phyloP scores from a whole-genome alignment of 202 grass and related monocot species.

The Elaeis oleifera region DNA sequence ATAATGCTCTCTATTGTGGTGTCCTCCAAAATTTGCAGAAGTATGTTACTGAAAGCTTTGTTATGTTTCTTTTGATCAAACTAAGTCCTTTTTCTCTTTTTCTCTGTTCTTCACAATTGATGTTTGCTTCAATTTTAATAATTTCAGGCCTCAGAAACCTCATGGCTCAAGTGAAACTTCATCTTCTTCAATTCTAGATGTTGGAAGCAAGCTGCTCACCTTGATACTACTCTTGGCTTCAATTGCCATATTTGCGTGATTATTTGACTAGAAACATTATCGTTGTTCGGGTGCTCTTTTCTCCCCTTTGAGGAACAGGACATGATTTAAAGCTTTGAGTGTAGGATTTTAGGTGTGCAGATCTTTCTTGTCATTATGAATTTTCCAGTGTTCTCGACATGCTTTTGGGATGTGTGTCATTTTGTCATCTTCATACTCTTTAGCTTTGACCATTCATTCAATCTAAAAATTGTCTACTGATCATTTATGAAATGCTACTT shows the following conservation, averaged over 20 bases:
- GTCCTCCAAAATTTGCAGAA: conserved; percentile 43
- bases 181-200: neutral
- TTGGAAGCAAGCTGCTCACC: neutral
- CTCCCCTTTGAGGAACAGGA: conserved; percentile 13
- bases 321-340: conserved; percentile 21
- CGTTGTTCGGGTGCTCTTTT: neutral
- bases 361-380: neutral
- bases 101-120: neutral
- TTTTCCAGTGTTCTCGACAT: neutral
- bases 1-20: conserved; percentile 74
- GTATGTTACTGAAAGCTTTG: conserved; percentile 22
- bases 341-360: conserved; percentile 25
- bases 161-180: conserved; percentile 7
- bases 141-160: conserved; percentile 9
- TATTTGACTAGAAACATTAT: neutral
- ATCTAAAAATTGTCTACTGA: neutral
- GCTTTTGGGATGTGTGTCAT: neutral
- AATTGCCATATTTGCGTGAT: neutral
- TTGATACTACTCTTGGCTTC: neutral
- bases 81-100: no score
- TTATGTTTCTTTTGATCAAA: neutral
- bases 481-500: no score
- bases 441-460: neutral
- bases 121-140: neutral
- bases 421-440: neutral